phyloP scores from a whole-genome alignment of 2,329 filamentous ascomycete genomes.

The Claviceps sp. region DNA sequence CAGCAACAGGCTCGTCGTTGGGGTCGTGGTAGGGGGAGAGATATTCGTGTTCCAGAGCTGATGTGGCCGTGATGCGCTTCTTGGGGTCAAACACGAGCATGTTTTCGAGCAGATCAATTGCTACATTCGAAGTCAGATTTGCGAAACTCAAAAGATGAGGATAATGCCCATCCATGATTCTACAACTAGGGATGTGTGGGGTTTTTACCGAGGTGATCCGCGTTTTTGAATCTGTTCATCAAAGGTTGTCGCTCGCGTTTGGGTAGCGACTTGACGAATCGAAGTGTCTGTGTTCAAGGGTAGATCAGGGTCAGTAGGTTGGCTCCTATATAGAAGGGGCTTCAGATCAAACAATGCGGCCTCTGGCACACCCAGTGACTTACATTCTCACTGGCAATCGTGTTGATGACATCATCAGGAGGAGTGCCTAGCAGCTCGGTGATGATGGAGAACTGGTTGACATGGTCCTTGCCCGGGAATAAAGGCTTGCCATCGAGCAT shows the following conservation, averaged over 20 bases:
- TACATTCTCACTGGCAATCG: slow-evolving; percentile 95
- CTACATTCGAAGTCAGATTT: slow-evolving; percentile 27
- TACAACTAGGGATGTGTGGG: no score
- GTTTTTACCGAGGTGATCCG: slow-evolving; percentile 62
- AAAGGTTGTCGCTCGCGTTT: slow-evolving; percentile 87
- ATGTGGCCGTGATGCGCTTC: slow-evolving; percentile 77
- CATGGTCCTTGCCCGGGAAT: slow-evolving; percentile 97
- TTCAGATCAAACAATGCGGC: not conserved
- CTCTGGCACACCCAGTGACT: slow-evolving; percentile 18
- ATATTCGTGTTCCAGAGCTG: slow-evolving; percentile 84
- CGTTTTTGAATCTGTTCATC: slow-evolving; percentile 84
- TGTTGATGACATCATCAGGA: slow-evolving; percentile 96
- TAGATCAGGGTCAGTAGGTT: not conserved
- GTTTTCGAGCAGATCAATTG: slow-evolving; percentile 82
- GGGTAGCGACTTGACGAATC: slow-evolving; percentile 94
- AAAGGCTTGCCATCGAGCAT: slow-evolving; percentile 98
- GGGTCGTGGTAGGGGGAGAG: slow-evolving; percentile 95
- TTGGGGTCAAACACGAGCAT: slow-evolving; percentile 99
- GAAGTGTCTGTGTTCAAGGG: slow-evolving; percentile 51
- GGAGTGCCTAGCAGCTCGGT: slow-evolving; percentile 93
- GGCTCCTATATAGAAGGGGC: not conserved
- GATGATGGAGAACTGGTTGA: slow-evolving; percentile 99
- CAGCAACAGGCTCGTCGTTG: slow-evolving; percentile 85
- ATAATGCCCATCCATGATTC: not conserved
- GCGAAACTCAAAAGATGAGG: not conserved